Evolutionary conservation across 495 filamentous ascomycete species (phyloP).

Genomic region (Penicillium psychrofluorescens): DNA sequence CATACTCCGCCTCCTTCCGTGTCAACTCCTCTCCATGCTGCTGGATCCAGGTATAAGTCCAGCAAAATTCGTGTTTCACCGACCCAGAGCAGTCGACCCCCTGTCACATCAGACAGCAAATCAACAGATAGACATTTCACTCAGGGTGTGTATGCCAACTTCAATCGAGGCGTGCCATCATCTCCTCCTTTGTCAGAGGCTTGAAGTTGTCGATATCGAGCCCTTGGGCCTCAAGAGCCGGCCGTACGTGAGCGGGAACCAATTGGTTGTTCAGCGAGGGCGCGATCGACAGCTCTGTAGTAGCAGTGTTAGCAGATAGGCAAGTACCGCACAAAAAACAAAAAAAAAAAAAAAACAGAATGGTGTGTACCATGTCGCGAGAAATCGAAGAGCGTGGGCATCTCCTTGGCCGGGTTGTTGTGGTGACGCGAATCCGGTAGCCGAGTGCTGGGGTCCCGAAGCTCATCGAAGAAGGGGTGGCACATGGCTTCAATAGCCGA

Average conservation of each 20-base stretch:
- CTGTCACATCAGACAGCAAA: constrained; percentile 20
- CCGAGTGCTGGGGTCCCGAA: constrained; percentile 78
- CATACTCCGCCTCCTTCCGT: no score
- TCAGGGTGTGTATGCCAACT: constrained; percentile 26
- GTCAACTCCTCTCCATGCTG: neutral
- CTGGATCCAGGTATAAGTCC: constrained; percentile 7
- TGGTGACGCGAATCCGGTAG: constrained; percentile 91
- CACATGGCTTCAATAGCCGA: constrained; percentile 95
- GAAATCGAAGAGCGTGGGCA: constrained; percentile 89
- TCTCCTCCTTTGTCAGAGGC: constrained; percentile 84
- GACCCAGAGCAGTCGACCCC: constrained; percentile 1
- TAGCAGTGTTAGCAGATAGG: constrained; percentile 7
- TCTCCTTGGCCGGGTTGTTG: constrained; percentile 64
- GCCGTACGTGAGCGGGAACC: constrained; percentile 74
- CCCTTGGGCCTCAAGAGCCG: constrained; percentile 64
- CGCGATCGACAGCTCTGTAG: constrained; percentile 85
- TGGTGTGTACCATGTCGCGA: constrained; percentile 72
- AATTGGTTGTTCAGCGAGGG: constrained; percentile 80
- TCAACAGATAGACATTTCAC: constrained; percentile 28
- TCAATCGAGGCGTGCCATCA: constrained; percentile 98
- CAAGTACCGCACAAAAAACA: no score
- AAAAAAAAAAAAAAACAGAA: constrained; percentile 1
- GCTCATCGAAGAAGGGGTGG: constrained; percentile 97
- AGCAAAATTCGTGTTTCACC: neutral
- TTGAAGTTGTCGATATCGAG: constrained; percentile 92